phyloP scores from a whole-genome alignment of 441 rosid genomes.

The Caryocar brasiliense region DNA sequence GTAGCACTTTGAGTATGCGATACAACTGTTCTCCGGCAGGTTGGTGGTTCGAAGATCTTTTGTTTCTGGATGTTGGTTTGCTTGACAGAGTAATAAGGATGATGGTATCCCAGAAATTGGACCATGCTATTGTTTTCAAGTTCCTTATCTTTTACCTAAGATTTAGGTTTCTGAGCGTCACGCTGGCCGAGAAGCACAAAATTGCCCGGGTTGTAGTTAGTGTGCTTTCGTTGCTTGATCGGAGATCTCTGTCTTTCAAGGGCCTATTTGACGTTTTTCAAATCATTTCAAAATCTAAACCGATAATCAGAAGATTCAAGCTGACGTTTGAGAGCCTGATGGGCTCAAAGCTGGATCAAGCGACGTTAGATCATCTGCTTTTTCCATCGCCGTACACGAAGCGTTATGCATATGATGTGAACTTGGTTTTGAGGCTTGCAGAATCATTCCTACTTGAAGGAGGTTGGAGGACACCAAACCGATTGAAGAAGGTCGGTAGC shows the following conservation, averaged over 20 bases:
- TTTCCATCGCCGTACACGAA: slow-evolving; percentile 20
- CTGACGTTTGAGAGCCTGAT: slow-evolving; percentile 30
- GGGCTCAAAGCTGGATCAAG: slow-evolving; percentile 39
- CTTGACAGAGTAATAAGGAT: slow-evolving; percentile 18
- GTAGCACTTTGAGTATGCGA: slow-evolving; percentile 22
- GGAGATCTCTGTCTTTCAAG: slow-evolving; percentile 31
- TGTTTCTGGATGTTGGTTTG: slow-evolving; percentile 27
- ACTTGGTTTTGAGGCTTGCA: slow-evolving; percentile 33
- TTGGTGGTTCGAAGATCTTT: slow-evolving; percentile 47
- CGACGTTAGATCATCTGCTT: slow-evolving; percentile 37
- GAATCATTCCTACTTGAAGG: slow-evolving; percentile 18
- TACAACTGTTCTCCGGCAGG: slow-evolving; percentile 9
- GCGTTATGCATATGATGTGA: slow-evolving; percentile 29
- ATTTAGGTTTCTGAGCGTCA: slow-evolving; percentile 15
- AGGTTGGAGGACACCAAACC: background rate
- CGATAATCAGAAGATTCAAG: slow-evolving; percentile 8
- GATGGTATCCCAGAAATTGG: slow-evolving; percentile 23
- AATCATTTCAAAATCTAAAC: slow-evolving; percentile 17
- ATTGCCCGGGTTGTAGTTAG: slow-evolving; percentile 20
- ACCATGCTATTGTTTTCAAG: slow-evolving; percentile 24
- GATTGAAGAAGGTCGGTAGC: slow-evolving; percentile 28
- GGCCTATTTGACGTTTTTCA: slow-evolving; percentile 27
- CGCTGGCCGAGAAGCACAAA: slow-evolving; percentile 19
- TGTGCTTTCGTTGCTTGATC: slow-evolving; percentile 28
- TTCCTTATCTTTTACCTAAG: slow-evolving; percentile 36